Base-by-base conservation (phyloP, 2,329 filamentous ascomycete genomes). In the Ophiostoma ips region DNA sequence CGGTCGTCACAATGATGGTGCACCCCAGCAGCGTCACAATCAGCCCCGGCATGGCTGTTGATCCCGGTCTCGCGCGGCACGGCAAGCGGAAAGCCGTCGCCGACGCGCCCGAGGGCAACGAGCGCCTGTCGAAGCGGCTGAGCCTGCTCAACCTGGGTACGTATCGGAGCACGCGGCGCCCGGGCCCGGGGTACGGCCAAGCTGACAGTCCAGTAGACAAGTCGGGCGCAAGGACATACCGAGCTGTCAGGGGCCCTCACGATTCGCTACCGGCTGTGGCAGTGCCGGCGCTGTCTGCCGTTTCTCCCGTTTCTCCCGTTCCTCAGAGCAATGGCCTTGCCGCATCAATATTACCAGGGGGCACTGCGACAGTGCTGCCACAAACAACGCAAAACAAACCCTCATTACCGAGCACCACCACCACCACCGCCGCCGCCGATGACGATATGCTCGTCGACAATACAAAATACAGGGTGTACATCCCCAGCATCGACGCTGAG, bases 401-500 rank as follows among this genome's bases (percentile, higher is more conserved):
- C 4, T 8, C 24, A 28, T 4, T 8, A 28, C 24, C 24, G n/a
- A 28, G 24, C 24, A 28, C 24, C 24, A 28, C 5, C 24, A 28
- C 24, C 24, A 28, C 5, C 24, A 28, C 24, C 24, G 24, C 24
- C 1, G 1, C 21, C 19, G 16, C 50, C 7, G 30, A 21, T 18
- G 68, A 77, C 55, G 83, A 87, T 51, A 95, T 96, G 90, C 76
- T 84, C 51, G 63, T 96, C 53, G 89, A 96, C 66, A 83, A 95
- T 66, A 83, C 85, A 31, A 84, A 85, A 59, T 75, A 94, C 68
- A 86, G 84, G 61, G 79, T 95, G 53, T 95, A 92, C 71, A 88
- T 98, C 58, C 83, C 89, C 70, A 81, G 94, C 65, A 72, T 98
- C 10, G 88, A 94, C 62, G 84, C 84, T 58, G 90, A 96, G 66